Conservation (phyloP, 2,329 filamentous ascomycete genomes). For the Aspergillus felis region DNA sequence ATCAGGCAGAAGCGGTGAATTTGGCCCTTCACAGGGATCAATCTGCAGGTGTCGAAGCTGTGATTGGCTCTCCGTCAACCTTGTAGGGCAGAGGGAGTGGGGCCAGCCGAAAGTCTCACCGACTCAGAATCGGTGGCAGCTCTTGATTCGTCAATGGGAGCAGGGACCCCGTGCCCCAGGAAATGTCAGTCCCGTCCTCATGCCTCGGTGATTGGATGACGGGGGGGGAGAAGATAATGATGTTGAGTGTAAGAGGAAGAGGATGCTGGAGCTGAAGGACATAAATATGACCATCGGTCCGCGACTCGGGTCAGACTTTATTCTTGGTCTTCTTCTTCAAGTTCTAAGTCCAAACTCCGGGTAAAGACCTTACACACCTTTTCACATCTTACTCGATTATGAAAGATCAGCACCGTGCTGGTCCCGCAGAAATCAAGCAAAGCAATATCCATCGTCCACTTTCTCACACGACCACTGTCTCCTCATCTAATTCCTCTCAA, state of each 20-base stretch:
- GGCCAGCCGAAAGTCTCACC: conserved; percentile 5
- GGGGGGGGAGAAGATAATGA: neutral
- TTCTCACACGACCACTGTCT: conserved; percentile 18
- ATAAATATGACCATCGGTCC: conserved; percentile 18
- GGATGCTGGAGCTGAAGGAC: neutral
- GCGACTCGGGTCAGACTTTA: neutral
- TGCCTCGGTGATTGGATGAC: neutral
- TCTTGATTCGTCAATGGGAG: conserved; percentile 10
- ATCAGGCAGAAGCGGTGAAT: conserved; percentile 21
- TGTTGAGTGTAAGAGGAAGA: neutral
- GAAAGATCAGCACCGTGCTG: conserved; percentile 2
- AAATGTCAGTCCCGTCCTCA: neutral
- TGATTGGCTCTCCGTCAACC: conserved; percentile 1
- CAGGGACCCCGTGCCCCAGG: neutral
- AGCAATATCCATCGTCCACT: conserved; percentile 5
- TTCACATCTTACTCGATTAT: neutral
- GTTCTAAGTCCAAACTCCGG: neutral
- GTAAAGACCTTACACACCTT: neutral
- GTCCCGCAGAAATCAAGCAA: neutral
- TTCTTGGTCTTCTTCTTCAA: neutral
- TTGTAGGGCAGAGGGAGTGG: conserved; percentile 12
- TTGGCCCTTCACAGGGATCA: conserved; percentile 7
- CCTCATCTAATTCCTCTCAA: conserved; percentile 10
- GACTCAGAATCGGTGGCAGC: conserved; percentile 12
- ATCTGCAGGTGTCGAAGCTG: neutral